A percentile compares a stretch with the other conserved stretches of the same genome.
These are phyloP conservation scores for Kalmanozyma brasiliensis DNA, from an alignment of 1,284 basidiomycete genomes.

Conservation along the genomic window DNA sequence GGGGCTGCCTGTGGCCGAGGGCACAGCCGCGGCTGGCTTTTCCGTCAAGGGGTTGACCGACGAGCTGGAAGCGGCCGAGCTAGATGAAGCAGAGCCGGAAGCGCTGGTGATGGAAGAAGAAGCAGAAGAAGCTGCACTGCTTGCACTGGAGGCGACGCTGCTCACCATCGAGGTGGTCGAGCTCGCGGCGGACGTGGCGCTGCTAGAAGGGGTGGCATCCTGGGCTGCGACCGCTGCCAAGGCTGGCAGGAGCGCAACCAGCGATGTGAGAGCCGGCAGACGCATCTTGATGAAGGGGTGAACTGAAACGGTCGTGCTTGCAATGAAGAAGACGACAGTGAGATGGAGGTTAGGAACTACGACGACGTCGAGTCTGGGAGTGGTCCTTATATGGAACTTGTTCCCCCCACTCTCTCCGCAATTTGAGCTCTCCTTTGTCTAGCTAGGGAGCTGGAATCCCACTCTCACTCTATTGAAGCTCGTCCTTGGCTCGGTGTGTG, in stretches of 20 bases:
- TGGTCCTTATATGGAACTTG: too few species aligned
- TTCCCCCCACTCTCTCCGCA: too few species aligned
- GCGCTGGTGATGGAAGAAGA: conserved; percentile 20
- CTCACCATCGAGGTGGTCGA: conserved; percentile 4
- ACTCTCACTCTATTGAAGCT: too few species aligned
- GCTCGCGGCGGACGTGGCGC: background rate
- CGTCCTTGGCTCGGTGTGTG: too few species aligned
- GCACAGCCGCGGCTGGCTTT: conserved; percentile 40
- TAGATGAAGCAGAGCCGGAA: conserved; percentile 6
- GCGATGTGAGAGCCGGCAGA: conserved; percentile 20
- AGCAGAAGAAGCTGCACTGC: conserved; percentile 13
- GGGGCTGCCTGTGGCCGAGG: conserved; percentile 31
- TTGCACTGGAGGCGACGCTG: conserved; percentile 7
- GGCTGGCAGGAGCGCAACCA: conserved; percentile 34
- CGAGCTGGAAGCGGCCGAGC: conserved; percentile 18
- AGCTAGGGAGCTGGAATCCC: too few species aligned
- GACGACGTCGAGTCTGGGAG: too few species aligned
- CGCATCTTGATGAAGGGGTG: conserved; percentile 20
- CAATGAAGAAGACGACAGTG: background rate
- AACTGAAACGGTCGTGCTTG: background rate
- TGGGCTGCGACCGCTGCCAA: conserved; percentile 37
- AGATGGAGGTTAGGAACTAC: too few species aligned
- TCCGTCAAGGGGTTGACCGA: conserved; percentile 35
- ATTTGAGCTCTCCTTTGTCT: too few species aligned
- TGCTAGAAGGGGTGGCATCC: conserved; percentile 9